These are phyloP conservation scores for Plasmodiophora brassicae DNA, from an alignment of 208 protist species.

Conservation along the genomic window DNA sequence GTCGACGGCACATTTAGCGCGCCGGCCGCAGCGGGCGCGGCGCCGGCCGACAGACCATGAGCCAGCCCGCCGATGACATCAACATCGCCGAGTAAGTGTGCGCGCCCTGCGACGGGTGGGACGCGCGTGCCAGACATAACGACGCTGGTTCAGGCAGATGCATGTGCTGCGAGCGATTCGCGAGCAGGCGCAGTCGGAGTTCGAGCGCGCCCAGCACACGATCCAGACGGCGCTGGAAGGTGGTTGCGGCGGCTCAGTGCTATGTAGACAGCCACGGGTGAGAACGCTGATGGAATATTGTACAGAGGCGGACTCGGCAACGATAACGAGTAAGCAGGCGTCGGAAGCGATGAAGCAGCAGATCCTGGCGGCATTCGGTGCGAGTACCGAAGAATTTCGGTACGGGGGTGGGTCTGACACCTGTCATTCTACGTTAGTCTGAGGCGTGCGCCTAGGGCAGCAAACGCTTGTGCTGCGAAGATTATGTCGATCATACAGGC, in stretches of 20 bases:
- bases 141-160: too few species aligned
- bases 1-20: too few species aligned
- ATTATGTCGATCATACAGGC: not conserved
- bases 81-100: too few species aligned
- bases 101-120: too few species aligned
- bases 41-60: too few species aligned
- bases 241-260: not conserved
- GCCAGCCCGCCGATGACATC: too few species aligned
- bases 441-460: not conserved
- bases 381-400: not conserved
- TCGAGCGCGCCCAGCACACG: not conserved
- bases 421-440: too few species aligned
- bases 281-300: not conserved
- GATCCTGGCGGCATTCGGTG: slow-evolving; percentile 5
- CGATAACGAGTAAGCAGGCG: not conserved
- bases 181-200: slow-evolving; percentile 1
- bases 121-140: too few species aligned
- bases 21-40: too few species aligned
- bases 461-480: not conserved
- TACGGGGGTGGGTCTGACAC: too few species aligned
- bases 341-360: not conserved
- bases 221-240: not conserved
- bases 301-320: not conserved
- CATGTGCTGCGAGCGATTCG: not conserved
- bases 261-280: not conserved